phyloP scores from a whole-genome alignment of 331 rosid genomes.

The Pyracantha coccinea region DNA sequence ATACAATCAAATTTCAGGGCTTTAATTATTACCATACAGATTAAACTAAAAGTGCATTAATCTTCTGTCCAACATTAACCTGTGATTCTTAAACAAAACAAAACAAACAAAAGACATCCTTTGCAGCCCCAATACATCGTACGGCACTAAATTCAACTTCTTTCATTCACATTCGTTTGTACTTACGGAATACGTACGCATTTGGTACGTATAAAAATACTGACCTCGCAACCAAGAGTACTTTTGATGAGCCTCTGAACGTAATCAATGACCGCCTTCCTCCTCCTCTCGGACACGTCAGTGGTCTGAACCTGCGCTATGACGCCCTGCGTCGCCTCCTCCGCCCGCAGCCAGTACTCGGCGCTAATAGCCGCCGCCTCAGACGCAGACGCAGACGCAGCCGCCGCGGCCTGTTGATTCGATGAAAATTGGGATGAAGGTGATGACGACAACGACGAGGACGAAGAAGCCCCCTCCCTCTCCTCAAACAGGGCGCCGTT shows the following conservation, averaged over 20 bases:
- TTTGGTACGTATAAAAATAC: background rate
- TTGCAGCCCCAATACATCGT: background rate
- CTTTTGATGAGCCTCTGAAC: constrained; percentile 34
- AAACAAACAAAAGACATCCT: background rate
- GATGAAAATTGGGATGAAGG: constrained; percentile 1
- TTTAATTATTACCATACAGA: background rate
- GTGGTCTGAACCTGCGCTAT: constrained; percentile 46
- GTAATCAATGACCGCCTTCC: constrained; percentile 39
- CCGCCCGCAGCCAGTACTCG: constrained; percentile 33
- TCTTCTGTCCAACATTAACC: background rate
- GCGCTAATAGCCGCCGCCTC: constrained; percentile 8
- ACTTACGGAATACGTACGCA: background rate
- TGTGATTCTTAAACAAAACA: background rate
- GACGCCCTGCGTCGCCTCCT: constrained; percentile 44
- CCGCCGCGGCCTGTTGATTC: constrained; percentile 12
- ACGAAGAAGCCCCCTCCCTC: constrained; percentile 25
- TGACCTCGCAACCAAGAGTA: constrained; percentile 33
- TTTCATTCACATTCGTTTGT: background rate
- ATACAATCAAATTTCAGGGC: background rate
- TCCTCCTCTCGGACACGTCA: constrained; percentile 37
- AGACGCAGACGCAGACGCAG: background rate
- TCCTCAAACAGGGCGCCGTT: constrained; percentile 22
- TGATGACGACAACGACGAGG: constrained; percentile 14
- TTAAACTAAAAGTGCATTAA: background rate
- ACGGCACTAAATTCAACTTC: background rate